Conservation (phyloP, 129 eudicot genomes). For the Smallanthus sonchifolius region DNA sequence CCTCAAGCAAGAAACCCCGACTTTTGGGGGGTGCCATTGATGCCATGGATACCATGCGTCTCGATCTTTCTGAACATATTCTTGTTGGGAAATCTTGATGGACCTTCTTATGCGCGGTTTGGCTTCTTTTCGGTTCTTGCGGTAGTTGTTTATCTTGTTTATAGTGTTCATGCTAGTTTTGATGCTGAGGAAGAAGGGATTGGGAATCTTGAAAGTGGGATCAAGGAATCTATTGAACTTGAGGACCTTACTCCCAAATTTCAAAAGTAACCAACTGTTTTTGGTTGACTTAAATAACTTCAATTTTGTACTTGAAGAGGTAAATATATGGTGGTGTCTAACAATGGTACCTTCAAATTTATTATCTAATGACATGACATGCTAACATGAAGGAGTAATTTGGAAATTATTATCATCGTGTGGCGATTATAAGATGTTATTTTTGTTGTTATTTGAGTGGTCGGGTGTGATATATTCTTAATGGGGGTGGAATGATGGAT, state of each 20-base stretch:
- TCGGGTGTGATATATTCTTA: background rate
- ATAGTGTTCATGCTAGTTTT: conserved; percentile 96
- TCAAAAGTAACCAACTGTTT: conserved; percentile 14
- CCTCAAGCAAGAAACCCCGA: conserved; percentile 82
- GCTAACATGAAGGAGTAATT: background rate
- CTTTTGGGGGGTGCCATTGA: conserved; percentile 93
- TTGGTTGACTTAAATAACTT: background rate
- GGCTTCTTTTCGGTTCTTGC: conserved; percentile 70
- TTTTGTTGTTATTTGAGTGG: background rate
- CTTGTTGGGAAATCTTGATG: conserved; percentile 78
- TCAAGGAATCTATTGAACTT: conserved; percentile 27
- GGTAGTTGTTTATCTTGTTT: conserved; percentile 62
- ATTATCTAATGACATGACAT: background rate
- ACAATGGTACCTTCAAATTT: background rate
- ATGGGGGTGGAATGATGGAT: background rate
- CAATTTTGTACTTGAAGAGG: background rate
- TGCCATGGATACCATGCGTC: conserved; percentile 91
- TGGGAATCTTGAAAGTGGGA: conserved; percentile 34
- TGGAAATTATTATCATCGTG: background rate
- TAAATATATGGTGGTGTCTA: background rate
- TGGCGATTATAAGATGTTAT: background rate
- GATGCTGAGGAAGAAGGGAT: conserved; percentile 77
- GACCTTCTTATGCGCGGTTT: conserved; percentile 72
- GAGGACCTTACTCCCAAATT: conserved; percentile 35
- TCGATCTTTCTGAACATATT: conserved; percentile 80